Conservation (phyloP, 2,329 filamentous ascomycete species). For the Piedraia hortae region DNA sequence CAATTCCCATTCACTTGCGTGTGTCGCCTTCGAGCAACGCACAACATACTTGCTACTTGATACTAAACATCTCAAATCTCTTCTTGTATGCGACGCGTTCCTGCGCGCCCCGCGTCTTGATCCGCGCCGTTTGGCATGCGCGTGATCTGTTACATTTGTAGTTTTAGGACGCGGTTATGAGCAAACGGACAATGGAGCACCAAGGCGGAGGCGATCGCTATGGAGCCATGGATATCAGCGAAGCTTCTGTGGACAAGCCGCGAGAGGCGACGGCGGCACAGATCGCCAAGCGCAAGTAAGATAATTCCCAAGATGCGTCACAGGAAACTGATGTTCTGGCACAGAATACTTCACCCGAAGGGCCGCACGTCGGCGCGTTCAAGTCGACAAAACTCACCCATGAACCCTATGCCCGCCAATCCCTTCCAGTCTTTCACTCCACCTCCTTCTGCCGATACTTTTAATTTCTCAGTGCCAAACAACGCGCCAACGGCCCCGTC, state of each 20-base stretch:
- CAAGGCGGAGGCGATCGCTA: constrained; percentile 10
- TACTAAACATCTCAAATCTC: too few species aligned
- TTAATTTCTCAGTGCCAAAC: constrained; percentile 3
- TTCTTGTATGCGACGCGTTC: too few species aligned
- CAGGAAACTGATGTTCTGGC: background rate
- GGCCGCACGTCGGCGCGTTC: constrained; percentile 1
- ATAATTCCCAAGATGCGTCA: constrained; percentile 1
- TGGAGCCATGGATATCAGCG: constrained; percentile 3
- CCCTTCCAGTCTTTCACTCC: constrained; percentile 3
- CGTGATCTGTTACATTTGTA: background rate
- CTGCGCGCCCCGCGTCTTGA: too few species aligned
- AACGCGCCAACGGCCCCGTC: constrained; percentile 2
- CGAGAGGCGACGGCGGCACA: constrained; percentile 12
- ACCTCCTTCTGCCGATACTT: constrained; percentile 2
- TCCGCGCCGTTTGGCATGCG: background rate
- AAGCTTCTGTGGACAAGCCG: constrained; percentile 6
- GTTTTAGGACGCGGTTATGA: constrained; percentile 5
- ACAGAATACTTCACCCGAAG: constrained; percentile 2
- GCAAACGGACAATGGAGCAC: constrained; percentile 8
- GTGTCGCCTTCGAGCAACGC: too few species aligned
- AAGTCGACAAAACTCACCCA: constrained; percentile 3
- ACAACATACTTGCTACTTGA: too few species aligned
- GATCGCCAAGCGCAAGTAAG: constrained; percentile 13
- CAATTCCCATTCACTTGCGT: too few species aligned
- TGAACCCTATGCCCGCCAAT: constrained; percentile 1